Percentiles rank a stretch among this genome's conserved stretches.
These are phyloP conservation scores for Diaporthe aspalathi DNA, from an alignment of 2,329 filamentous ascomycete genomes.

Conservation along the genomic window DNA sequence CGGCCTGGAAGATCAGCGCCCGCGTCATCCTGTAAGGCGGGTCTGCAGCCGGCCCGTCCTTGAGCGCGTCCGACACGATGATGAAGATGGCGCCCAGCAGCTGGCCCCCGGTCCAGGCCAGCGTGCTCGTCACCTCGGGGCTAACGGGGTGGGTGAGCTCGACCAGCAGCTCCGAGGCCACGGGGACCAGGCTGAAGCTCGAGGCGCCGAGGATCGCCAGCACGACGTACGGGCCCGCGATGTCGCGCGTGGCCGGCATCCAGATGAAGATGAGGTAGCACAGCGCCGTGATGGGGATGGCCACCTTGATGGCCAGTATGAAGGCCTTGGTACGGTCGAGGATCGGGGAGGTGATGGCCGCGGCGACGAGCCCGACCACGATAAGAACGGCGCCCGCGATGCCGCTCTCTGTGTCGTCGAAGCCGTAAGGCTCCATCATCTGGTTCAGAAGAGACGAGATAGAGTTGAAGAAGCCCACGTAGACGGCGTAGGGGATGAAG, in stretches of 20 bases:
- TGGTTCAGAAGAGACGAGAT: constrained; percentile 90
- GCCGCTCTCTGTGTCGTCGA: constrained; percentile 84
- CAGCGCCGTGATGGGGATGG: constrained; percentile 80
- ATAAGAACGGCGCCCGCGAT: constrained; percentile 92
- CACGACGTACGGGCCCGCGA: constrained; percentile 80
- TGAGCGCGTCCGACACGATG: constrained; percentile 81
- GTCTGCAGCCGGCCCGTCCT: constrained; percentile 59
- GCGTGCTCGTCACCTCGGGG: constrained; percentile 84
- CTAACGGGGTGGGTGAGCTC: constrained; percentile 89
- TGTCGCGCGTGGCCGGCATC: constrained; percentile 72
- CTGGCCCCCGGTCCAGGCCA: constrained; percentile 90
- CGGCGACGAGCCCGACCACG: constrained; percentile 81
- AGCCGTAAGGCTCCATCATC: constrained; percentile 87
- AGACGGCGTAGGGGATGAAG: constrained; percentile 82
- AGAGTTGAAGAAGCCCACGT: constrained; percentile 94
- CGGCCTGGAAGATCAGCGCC: constrained; percentile 82
- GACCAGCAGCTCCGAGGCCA: constrained; percentile 86
- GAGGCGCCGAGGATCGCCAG: constrained; percentile 82
- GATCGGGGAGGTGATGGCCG: constrained; percentile 82
- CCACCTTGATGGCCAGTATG: constrained; percentile 75
- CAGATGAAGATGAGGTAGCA: constrained; percentile 84
- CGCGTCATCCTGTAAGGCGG: constrained; percentile 80
- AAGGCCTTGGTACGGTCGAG: constrained; percentile 88
- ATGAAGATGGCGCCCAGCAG: constrained; percentile 87
- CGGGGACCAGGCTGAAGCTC: constrained; percentile 82